These are phyloP conservation scores for Penicillium sp. DNA, from an alignment of 2,329 filamentous ascomycete species.

Conservation along the genomic window DNA sequence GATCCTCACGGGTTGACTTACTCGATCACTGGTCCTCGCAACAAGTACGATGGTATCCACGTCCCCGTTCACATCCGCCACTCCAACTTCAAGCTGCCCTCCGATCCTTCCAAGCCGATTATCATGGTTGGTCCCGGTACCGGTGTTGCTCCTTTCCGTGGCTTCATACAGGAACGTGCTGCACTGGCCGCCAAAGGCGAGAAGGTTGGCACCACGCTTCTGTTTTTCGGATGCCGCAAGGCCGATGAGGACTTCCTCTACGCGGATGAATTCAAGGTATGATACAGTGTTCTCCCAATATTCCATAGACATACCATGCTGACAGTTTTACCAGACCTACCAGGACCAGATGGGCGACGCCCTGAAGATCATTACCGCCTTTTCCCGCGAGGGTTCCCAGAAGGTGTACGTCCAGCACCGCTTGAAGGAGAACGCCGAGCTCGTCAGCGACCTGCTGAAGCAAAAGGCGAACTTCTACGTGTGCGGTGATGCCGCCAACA, in stretches of 20 bases:
- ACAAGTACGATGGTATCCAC: constrained; percentile 95
- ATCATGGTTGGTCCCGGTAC: constrained; percentile 97
- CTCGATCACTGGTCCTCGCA: constrained; percentile 80
- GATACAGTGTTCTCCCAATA: constrained; percentile 33
- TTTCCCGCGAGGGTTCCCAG: constrained; percentile 81
- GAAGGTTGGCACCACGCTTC: constrained; percentile 77
- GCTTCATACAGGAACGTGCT: constrained; percentile 89
- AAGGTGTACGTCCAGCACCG: constrained; percentile 98
- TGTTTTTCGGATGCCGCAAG: constrained; percentile 96
- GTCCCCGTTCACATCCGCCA: constrained; percentile 94
- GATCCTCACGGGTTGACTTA: constrained; percentile 84
- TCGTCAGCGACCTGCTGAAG: constrained; percentile 82
- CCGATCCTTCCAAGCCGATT: constrained; percentile 87
- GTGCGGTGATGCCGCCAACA: constrained; percentile 95
- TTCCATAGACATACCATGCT: neutral
- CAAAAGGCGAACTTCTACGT: constrained; percentile 94
- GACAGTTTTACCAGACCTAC: constrained; percentile 62
- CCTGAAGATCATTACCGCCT: constrained; percentile 87
- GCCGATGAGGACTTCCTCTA: constrained; percentile 90
- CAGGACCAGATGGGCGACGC: constrained; percentile 80
- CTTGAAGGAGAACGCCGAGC: constrained; percentile 75
- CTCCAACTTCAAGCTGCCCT: constrained; percentile 98
- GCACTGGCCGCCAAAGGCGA: constrained; percentile 76
- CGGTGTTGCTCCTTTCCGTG: constrained; percentile 93
- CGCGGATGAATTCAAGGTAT: constrained; percentile 85